These are phyloP conservation scores for Omphalea diandra DNA, from an alignment of 441 rosid genomes.

Conservation along the genomic window DNA sequence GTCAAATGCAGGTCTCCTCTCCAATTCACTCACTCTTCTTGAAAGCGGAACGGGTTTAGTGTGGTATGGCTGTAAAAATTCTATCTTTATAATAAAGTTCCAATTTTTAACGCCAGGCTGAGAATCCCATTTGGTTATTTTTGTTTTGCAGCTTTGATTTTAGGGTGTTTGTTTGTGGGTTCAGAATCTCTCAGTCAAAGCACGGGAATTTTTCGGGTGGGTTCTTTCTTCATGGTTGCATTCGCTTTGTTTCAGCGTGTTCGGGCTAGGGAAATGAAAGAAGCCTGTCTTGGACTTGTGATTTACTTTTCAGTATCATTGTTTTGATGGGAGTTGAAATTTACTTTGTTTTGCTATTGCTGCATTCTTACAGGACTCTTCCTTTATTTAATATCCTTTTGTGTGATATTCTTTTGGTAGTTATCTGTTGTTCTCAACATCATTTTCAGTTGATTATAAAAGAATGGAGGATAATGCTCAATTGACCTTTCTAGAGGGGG, in stretches of 20 bases:
- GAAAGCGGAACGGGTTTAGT: not conserved
- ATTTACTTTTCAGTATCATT: not conserved
- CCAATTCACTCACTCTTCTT: not conserved
- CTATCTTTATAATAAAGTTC: not conserved
- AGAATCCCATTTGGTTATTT: conserved; percentile 13
- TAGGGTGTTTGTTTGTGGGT: not conserved
- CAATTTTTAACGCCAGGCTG: not conserved
- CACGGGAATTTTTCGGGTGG: conserved; percentile 15
- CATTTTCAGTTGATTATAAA: conserved; percentile 14
- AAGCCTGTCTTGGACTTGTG: not conserved
- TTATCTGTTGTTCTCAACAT: not conserved
- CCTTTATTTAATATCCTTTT: not conserved
- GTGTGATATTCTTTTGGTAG: not conserved
- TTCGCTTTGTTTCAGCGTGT: conserved; percentile 17
- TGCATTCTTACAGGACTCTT: not conserved
- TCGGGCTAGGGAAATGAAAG: conserved; percentile 11
- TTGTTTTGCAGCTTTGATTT: not conserved
- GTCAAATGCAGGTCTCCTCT: not conserved
- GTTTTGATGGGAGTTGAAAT: not conserved
- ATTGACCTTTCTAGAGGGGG: conserved; percentile 53
- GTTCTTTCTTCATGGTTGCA: not conserved
- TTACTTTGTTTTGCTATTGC: not conserved
- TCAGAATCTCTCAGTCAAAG: conserved; percentile 12
- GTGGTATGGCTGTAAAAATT: not conserved
- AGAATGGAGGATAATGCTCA: conserved; percentile 59